A percentile compares a stretch with the other conserved stretches of the same genome.
These are phyloP conservation scores for Cordyceps cateniannulata DNA, from an alignment of 2,329 filamentous ascomycete genomes.

Conservation along the genomic window DNA sequence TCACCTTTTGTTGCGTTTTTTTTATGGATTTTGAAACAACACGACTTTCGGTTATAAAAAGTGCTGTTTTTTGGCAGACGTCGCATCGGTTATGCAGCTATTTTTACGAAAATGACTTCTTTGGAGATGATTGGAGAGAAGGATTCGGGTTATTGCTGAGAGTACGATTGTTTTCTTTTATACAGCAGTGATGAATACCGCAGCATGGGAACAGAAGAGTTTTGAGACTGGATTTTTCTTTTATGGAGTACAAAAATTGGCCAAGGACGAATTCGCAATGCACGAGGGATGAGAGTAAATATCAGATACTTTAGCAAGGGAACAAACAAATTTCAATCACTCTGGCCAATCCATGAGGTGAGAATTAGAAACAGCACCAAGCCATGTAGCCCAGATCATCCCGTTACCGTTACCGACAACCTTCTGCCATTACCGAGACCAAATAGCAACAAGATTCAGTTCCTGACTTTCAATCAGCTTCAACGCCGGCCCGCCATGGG, in stretches of 20 bases:
- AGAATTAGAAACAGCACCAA: background rate
- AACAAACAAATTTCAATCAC: background rate
- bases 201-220: background rate
- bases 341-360: background rate
- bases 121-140: background rate
- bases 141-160: background rate
- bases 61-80: background rate
- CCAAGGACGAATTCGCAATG: background rate
- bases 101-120: background rate
- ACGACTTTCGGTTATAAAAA: background rate
- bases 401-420: background rate
- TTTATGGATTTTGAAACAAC: background rate
- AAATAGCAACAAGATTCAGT: too few species aligned
- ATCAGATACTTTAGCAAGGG: background rate
- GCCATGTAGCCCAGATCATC: background rate
- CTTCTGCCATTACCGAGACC: background rate
- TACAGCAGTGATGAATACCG: background rate
- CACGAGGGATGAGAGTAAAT: background rate
- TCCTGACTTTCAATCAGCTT: background rate
- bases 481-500: constrained; percentile 10
- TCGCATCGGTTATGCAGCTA: background rate
- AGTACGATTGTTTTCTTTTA: background rate
- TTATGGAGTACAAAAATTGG: background rate
- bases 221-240: background rate
- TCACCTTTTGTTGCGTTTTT: background rate